These are phyloP conservation scores for Aspergillus fischeri DNA, from an alignment of 2,329 filamentous ascomycete species.

Conservation along the genomic window DNA sequence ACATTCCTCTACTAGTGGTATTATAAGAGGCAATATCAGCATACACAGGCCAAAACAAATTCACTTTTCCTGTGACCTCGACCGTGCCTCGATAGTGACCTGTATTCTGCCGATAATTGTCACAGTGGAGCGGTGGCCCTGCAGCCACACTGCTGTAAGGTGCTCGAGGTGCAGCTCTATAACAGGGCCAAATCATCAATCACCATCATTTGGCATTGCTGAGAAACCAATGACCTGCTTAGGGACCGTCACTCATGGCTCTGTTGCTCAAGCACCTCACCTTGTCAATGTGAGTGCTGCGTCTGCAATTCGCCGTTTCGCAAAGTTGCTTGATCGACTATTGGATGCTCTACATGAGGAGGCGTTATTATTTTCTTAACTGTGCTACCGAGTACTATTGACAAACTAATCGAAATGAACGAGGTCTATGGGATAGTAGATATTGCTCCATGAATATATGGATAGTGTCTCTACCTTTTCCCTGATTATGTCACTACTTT, in stretches of 20 bases:
- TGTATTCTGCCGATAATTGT: constrained; percentile 2
- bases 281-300: neutral
- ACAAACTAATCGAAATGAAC: neutral
- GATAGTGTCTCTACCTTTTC: neutral
- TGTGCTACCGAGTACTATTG: neutral
- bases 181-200: constrained; percentile 5
- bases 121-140: neutral
- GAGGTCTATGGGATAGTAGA: neutral
- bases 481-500: neutral
- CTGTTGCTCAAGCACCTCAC: neutral
- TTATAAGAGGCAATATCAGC: neutral
- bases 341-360: neutral
- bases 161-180: neutral
- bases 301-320: neutral
- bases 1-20: neutral
- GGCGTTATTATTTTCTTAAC: neutral
- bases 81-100: neutral
- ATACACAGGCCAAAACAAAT: neutral
- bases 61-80: neutral
- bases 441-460: no score
- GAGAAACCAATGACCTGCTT: constrained; percentile 1
- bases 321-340: neutral
- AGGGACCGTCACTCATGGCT: constrained; percentile 2
- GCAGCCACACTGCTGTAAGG: neutral
- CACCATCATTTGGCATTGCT: neutral